Evolutionary conservation across 192 early-diverging fungal species (phyloP).

Genomic region (Coemansia nantahalensis): DNA sequence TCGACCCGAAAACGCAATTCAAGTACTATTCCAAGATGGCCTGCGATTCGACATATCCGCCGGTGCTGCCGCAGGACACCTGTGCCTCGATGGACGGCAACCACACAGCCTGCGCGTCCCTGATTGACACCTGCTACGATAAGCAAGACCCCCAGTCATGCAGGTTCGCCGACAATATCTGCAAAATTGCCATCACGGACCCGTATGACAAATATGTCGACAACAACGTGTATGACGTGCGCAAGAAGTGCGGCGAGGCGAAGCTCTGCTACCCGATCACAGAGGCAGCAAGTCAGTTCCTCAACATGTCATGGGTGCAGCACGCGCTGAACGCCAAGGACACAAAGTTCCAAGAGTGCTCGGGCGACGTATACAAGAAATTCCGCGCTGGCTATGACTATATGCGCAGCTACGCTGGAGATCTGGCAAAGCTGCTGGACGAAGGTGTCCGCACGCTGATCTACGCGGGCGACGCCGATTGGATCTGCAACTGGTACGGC

Average conservation of each 20-base stretch:
- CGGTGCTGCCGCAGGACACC: constrained; percentile 63
- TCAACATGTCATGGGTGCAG: constrained; percentile 69
- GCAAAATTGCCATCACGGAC: too few species aligned
- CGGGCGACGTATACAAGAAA: constrained; percentile 61
- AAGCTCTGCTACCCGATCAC: constrained; percentile 76
- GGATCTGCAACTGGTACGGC: constrained; percentile 82
- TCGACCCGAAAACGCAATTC: constrained; percentile 77
- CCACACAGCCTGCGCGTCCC: constrained; percentile 4
- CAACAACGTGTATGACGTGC: constrained; percentile 90
- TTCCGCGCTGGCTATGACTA: constrained; percentile 78
- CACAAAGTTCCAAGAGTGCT: constrained; percentile 69
- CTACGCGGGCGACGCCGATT: constrained; percentile 90
- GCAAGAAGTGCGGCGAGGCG: constrained; percentile 73
- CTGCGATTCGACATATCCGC: constrained; percentile 66
- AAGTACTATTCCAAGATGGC: constrained; percentile 73
- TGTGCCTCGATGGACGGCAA: constrained; percentile 64
- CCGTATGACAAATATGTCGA: too few species aligned
- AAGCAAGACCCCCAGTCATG: too few species aligned
- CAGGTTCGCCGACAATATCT: too few species aligned
- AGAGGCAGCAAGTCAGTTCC: constrained; percentile 64
- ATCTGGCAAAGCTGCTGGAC: constrained; percentile 64
- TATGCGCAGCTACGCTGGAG: constrained; percentile 66
- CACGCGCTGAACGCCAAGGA: constrained; percentile 64
- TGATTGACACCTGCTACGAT: constrained; percentile 4
- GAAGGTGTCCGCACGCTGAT: constrained; percentile 76